Percentiles rank a stretch among this genome's conserved stretches.
These are phyloP conservation scores for Theileria orientalis DNA, from an alignment of 169 alveolate species.

Conservation along the genomic window DNA sequence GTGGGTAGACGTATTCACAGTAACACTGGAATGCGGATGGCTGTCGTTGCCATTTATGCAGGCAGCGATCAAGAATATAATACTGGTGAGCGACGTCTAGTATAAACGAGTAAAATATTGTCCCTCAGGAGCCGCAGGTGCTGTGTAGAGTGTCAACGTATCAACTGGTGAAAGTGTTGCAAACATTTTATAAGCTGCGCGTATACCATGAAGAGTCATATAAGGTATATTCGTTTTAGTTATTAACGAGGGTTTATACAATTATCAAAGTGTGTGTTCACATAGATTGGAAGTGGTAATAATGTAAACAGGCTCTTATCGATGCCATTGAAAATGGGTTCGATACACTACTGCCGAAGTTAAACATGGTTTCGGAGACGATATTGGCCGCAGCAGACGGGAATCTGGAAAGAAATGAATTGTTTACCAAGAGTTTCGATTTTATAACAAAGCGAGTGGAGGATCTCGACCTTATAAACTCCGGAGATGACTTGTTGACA, in stretches of 20 bases:
- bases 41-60: slow-evolving; percentile 46
- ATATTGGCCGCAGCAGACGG: slow-evolving; percentile 69
- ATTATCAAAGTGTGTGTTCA: no score
- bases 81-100: slow-evolving; percentile 9
- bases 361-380: slow-evolving; percentile 51
- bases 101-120: neutral
- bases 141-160: slow-evolving; percentile 52
- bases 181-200: slow-evolving; percentile 61
- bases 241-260: no score
- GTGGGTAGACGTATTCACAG: slow-evolving; percentile 62
- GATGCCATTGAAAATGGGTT: slow-evolving; percentile 26
- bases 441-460: slow-evolving; percentile 1
- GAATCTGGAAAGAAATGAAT: slow-evolving; percentile 24
- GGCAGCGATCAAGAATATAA: slow-evolving; percentile 48
- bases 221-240: slow-evolving; percentile 1
- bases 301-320: slow-evolving; percentile 13
- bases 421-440: slow-evolving; percentile 35
- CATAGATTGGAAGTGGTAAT: neutral
- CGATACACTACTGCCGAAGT: slow-evolving; percentile 21
- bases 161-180: slow-evolving; percentile 49
- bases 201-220: slow-evolving; percentile 54
- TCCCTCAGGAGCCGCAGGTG: slow-evolving; percentile 49
- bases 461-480: slow-evolving; percentile 6
- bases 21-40: slow-evolving; percentile 54
- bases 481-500: slow-evolving; percentile 15